Evolutionary conservation across 768 basidiomycete species (phyloP).

Genomic region (Russula sp.): DNA sequence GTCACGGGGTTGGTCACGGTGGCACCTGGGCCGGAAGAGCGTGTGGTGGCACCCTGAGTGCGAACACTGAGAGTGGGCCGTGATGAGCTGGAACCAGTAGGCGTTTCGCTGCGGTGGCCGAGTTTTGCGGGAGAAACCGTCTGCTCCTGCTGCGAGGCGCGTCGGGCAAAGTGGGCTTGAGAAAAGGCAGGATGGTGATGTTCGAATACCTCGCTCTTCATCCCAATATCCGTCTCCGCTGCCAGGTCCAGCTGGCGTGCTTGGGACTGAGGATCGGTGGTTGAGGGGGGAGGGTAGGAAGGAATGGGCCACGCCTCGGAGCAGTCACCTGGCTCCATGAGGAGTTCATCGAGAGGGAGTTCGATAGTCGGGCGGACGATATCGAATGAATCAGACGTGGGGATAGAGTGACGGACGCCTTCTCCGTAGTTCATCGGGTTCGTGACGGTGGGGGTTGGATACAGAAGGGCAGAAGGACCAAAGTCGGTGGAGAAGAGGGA

Average conservation of each 20-base stretch:
- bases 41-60: constrained; percentile 24
- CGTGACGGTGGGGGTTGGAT: constrained; percentile 58
- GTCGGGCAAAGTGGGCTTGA: constrained; percentile 35
- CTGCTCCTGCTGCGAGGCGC: constrained; percentile 36
- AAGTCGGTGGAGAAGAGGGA: constrained; percentile 68
- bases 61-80: constrained; percentile 18
- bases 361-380: constrained; percentile 77
- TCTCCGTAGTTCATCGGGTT: constrained; percentile 73
- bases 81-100: not conserved
- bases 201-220: constrained; percentile 22
- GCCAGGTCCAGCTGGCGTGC: constrained; percentile 21
- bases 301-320: constrained; percentile 27
- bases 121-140: constrained; percentile 55
- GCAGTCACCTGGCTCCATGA: constrained; percentile 38
- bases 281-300: constrained; percentile 13
- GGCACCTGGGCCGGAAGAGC: constrained; percentile 59
- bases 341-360: constrained; percentile 76
- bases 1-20: constrained; percentile 30
- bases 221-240: constrained; percentile 28
- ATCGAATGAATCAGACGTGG: constrained; percentile 45
- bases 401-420: constrained; percentile 43
- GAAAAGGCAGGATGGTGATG: constrained; percentile 27
- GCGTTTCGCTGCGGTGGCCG: constrained; percentile 30
- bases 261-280: constrained; percentile 10
- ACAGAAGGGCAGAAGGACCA: constrained; percentile 68